These are phyloP conservation scores for Blastomyces emzantsi DNA, from an alignment of 2,329 filamentous ascomycete species.

Conservation along the genomic window DNA sequence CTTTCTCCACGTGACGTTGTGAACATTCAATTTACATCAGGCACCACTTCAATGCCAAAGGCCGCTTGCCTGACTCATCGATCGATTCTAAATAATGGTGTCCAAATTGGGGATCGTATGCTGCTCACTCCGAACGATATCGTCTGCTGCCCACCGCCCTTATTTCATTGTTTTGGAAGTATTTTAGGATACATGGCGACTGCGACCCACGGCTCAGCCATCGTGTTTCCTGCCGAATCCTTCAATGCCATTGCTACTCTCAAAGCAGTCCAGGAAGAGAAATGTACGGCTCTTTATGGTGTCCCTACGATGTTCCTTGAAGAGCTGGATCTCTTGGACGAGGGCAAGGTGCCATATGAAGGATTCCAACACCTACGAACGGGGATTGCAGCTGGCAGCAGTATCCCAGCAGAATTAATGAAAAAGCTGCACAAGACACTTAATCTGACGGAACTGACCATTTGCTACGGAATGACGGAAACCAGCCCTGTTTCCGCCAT, in stretches of 20 bases:
- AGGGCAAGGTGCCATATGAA: conserved; percentile 37
- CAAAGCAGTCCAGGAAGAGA: conserved; percentile 52
- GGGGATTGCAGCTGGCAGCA: conserved; percentile 83
- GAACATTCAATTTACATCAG: conserved; percentile 95
- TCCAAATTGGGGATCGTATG: conserved; percentile 78
- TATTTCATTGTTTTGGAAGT: conserved; percentile 70
- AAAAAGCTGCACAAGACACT: conserved; percentile 57
- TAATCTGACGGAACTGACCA: conserved; percentile 73
- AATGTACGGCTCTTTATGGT: conserved; percentile 66
- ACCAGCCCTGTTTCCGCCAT: conserved; percentile 64
- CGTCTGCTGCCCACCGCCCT: conserved; percentile 53
- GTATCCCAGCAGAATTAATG: conserved; percentile 70
- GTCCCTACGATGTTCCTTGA: conserved; percentile 94
- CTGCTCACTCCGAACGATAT: conserved; percentile 62
- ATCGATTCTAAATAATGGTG: conserved; percentile 87
- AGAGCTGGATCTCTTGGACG: conserved; percentile 66
- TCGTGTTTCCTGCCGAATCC: conserved; percentile 77
- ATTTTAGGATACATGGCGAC: conserved; percentile 96
- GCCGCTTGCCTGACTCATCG: conserved; percentile 80
- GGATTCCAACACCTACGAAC: conserved; percentile 63
- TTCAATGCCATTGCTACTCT: conserved; percentile 73
- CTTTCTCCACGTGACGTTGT: conserved; percentile 60
- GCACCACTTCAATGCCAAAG: conserved; percentile 86
- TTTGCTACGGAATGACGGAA: conserved; percentile 96
- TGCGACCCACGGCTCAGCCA: conserved; percentile 67